Evolutionary conservation across 352 stramenopile genomes (phyloP), one percentile per base, ranked within the genome.

Genomic region (Phytophthora sp.): DNA sequence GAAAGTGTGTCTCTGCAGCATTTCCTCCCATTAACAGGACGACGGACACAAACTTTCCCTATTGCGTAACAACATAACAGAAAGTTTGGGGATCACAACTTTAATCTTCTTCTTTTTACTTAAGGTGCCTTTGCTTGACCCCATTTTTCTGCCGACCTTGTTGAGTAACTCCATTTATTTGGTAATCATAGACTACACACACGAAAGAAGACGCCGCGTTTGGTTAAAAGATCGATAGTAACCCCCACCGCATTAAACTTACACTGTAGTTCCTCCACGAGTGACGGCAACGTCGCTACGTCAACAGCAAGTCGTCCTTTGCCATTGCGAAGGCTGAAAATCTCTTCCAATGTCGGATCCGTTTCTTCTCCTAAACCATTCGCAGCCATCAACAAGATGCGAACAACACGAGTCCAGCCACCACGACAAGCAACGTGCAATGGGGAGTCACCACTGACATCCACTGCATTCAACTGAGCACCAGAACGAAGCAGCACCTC

Each of bases 381-480:
- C 9, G 62, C 60, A 12, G 74, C 72, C 9, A 72, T 46, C n/a
- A 93, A 41, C 13, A 93, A 63, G 4, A 71, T 41, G 4, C 80
- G 76, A 9, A 82, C 78, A 27, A 89, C 63, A 7, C 62, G 72
- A 24, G 62, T 68, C 64, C 69, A 80, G 7, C 77, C 75, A 6
- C 64, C 23, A 6, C 84, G 78, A 56, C 80, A 84, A 7, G 82
- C 80, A 5, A 80, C 41, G 52, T 93, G 84, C 41, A 93, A 54
- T 7, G 80, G 33, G 9, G 80, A 80, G 51, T 93, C 84, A 1
- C 79, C 80, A 20, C 69, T 66, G 0, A 65, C n/a, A 49, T 93
- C 80, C 6, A 77, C 51, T 5, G 52, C 63, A 44, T 73, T 65
- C 7, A 89, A 46, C 7, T 38, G 57, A 18, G 82, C 81, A 18